Evolutionary conservation across 2,329 filamentous ascomycete species (phyloP).

Genomic region (Verticillium longisporum): DNA sequence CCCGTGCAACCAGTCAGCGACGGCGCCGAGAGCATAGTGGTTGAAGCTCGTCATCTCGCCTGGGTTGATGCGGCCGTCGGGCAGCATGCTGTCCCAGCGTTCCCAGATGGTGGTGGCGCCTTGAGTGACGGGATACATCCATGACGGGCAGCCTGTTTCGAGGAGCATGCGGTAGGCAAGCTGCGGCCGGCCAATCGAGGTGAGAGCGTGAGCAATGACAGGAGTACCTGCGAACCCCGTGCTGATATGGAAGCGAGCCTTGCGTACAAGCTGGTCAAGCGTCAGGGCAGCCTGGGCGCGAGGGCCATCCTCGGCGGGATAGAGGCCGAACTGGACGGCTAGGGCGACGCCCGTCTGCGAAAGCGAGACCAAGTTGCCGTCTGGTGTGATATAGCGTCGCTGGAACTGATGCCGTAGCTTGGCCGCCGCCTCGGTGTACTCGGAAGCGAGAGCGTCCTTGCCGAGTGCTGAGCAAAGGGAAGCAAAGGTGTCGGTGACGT

Average conservation of each 20-base stretch:
- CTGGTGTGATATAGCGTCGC: constrained; percentile 5
- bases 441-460: background rate
- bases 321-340: constrained; percentile 7
- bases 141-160: constrained; percentile 25
- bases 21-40: constrained; percentile 32
- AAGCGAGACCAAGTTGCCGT: constrained; percentile 7
- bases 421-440: background rate
- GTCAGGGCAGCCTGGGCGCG: constrained; percentile 4
- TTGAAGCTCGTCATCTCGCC: constrained; percentile 34
- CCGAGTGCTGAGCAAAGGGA: background rate
- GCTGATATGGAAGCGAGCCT: constrained; percentile 5
- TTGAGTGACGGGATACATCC: constrained; percentile 26
- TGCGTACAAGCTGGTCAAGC: constrained; percentile 3
- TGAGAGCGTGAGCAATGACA: constrained; percentile 7
- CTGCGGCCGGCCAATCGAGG: constrained; percentile 4
- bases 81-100: constrained; percentile 31
- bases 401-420: constrained; percentile 1
- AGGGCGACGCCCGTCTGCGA: constrained; percentile 6
- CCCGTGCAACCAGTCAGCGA: constrained; percentile 29
- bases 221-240: constrained; percentile 7
- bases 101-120: constrained; percentile 34
- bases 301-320: background rate
- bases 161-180: constrained; percentile 29
- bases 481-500: constrained; percentile 2
- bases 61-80: constrained; percentile 28